Percentiles rank a stretch among this genome's conserved stretches.
These are phyloP conservation scores for Candida piceae DNA, from an alignment of 805 yeast species.

Conservation along the genomic window DNA sequence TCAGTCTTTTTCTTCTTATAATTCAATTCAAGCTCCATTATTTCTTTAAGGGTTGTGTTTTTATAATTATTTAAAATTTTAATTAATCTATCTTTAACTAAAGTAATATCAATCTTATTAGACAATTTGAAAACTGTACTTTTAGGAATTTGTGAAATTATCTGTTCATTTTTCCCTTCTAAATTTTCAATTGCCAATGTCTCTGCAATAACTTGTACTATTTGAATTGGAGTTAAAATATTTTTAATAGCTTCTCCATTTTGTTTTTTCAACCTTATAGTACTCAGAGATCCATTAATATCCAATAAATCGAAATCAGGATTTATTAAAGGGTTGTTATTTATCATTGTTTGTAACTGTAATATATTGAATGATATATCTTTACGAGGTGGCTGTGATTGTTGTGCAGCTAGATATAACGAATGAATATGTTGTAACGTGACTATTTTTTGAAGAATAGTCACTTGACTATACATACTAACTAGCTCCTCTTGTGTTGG, in stretches of 20 bases:
- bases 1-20: slow-evolving; percentile 33
- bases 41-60: slow-evolving; percentile 28
- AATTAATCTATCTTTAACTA: slow-evolving; percentile 31
- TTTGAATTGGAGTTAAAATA: slow-evolving; percentile 29
- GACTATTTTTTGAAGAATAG: slow-evolving; percentile 31
- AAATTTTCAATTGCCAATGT: slow-evolving; percentile 27
- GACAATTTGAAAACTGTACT: slow-evolving; percentile 30
- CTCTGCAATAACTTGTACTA: slow-evolving; percentile 33
- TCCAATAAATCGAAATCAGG: slow-evolving; percentile 31
- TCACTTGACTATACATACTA: slow-evolving; percentile 26
- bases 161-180: slow-evolving; percentile 24
- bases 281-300: slow-evolving; percentile 24
- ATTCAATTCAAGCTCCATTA: slow-evolving; percentile 35
- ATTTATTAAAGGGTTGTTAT: slow-evolving; percentile 32
- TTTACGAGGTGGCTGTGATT: slow-evolving; percentile 27
- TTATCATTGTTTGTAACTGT: slow-evolving; percentile 31
- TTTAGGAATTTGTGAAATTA: slow-evolving; percentile 30
- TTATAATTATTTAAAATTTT: slow-evolving; percentile 31
- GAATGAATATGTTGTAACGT: slow-evolving; percentile 34
- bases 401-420: slow-evolving; percentile 30
- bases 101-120: slow-evolving; percentile 24
- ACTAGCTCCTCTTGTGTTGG: slow-evolving; percentile 26
- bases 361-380: slow-evolving; percentile 33
- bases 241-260: slow-evolving; percentile 15
- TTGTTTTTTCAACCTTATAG: slow-evolving; percentile 18